phyloP scores from a whole-genome alignment of 345 rosid genomes.

The Schrenkiella parvula region DNA sequence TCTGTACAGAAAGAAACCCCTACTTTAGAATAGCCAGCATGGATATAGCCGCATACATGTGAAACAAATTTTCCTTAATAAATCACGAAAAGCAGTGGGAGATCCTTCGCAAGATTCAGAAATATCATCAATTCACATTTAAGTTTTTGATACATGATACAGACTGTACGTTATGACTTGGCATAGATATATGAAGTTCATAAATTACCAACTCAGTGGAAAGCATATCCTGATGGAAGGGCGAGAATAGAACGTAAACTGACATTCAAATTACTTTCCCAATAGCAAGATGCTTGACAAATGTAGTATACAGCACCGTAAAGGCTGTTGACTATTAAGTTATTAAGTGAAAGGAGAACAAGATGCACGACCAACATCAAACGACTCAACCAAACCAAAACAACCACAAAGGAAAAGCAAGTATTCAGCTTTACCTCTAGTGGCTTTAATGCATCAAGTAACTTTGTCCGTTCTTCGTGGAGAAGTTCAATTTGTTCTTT shows the following conservation, averaged over 20 bases:
- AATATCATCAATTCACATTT: not conserved
- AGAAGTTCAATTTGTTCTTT: slow-evolving; percentile 65
- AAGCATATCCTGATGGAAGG: not conserved
- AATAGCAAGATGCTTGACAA: not conserved
- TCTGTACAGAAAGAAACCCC: slow-evolving; percentile 41
- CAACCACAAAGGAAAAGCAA: not conserved
- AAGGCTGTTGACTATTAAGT: not conserved
- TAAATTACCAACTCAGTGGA: not conserved
- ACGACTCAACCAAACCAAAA: not conserved
- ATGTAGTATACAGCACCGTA: too few species aligned
- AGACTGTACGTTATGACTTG: not conserved
- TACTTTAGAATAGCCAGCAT: not conserved
- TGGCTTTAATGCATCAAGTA: slow-evolving; percentile 71
- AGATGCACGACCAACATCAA: not conserved
- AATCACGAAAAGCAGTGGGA: not conserved
- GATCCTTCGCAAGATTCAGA: not conserved
- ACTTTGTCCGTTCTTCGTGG: slow-evolving; percentile 66
- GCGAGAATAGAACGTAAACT: not conserved
- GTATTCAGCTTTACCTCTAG: slow-evolving; percentile 56
- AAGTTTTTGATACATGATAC: not conserved
- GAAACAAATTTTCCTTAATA: not conserved
- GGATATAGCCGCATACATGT: not conserved
- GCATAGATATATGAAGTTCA: not conserved
- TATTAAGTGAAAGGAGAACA: not conserved
- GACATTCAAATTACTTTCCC: not conserved